Base-by-base conservation (phyloP, 2,329 filamentous ascomycete genomes). In the Sphaerulina musiva region DNA sequence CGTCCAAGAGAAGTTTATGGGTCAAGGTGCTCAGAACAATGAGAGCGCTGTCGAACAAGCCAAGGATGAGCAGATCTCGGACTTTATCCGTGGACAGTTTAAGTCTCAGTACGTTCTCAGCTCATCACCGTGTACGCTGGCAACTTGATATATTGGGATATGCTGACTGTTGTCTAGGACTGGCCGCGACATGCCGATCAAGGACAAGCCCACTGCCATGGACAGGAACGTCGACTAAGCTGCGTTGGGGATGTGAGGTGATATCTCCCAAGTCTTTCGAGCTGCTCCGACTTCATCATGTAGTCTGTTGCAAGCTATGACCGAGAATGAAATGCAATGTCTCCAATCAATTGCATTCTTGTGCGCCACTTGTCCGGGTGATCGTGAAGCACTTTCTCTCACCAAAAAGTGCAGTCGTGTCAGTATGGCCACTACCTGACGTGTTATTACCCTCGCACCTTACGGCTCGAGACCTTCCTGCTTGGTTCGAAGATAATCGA, bases 11-110 rank as follows among this genome's bases (percentile, higher is more conserved):
- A 82, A 87, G 59, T 73, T 90, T 68, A 67, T 93, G 12, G 82
- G 83, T 38, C 75, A 82, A 61, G 88, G 88, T 14, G 67, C 80
- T 45, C 88, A 93, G 74, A 75, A 80, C 73, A 87, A 89, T 68
- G 86, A 76, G 69, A 73, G 69, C 48, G 88, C 88, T 4, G 67
- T 83, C 17, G 89, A 95, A 73, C 88, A 95, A 73, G 86, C 85
- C 63, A 91, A 92, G 75, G 89, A 93, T 69, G 85, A 89, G 71
- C 76, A 86, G 69, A 87, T 91, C 63, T 83, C 81, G 29, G 85
- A 89, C 69, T 84, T 80, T 69, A 82, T 92, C 62, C 81, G 87
- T 38, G 72, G 70, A 41, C 75, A 86, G 71, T 91, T 89, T 78
- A 89, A 89, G 78, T 73, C 64, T 36, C 32, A 36, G 32, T 36